phyloP scores from a whole-genome alignment of 1,284 basidiomycete genomes.

The Rugosomyces carneus region DNA sequence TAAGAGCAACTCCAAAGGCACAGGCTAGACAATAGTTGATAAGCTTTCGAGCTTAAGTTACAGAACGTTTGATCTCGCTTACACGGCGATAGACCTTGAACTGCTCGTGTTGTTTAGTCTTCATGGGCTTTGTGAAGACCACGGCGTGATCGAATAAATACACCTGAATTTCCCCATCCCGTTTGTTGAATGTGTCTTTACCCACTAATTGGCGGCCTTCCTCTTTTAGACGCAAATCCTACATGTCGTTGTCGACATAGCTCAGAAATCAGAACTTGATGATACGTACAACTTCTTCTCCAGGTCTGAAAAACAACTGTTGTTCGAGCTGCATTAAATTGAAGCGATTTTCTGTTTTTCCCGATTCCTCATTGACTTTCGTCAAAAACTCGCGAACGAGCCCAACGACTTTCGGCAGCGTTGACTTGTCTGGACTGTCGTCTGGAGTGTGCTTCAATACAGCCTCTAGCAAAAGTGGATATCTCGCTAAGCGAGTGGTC shows the following conservation, averaged over 20 bases:
- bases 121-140: slow-evolving; percentile 82
- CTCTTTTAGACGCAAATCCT: slow-evolving; percentile 85
- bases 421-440: slow-evolving; percentile 82
- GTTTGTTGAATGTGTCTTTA: slow-evolving; percentile 90
- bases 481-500: slow-evolving; percentile 93
- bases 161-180: slow-evolving; percentile 88
- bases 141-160: slow-evolving; percentile 98
- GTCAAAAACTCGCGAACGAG: slow-evolving; percentile 80
- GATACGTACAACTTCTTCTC: slow-evolving; percentile 75
- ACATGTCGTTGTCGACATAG: slow-evolving; percentile 6
- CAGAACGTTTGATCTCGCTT: slow-evolving; percentile 25
- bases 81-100: slow-evolving; percentile 93
- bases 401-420: slow-evolving; percentile 75
- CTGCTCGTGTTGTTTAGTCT: slow-evolving; percentile 89
- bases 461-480: slow-evolving; percentile 90
- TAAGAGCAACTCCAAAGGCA: slow-evolving; percentile 90
- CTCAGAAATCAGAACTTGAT: slow-evolving; percentile 3
- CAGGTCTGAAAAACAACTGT: slow-evolving; percentile 80
- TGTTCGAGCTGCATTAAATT: slow-evolving; percentile 88
- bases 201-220: slow-evolving; percentile 89
- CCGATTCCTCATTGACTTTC: slow-evolving; percentile 89
- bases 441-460: slow-evolving; percentile 92
- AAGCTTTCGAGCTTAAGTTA: slow-evolving; percentile 1
- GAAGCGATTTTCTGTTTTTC: slow-evolving; percentile 90
- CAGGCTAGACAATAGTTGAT: slow-evolving; percentile 54